Evolutionary conservation across 495 filamentous ascomycete genomes (phyloP).

Genomic region (Annulohypoxylon maeteangense): DNA sequence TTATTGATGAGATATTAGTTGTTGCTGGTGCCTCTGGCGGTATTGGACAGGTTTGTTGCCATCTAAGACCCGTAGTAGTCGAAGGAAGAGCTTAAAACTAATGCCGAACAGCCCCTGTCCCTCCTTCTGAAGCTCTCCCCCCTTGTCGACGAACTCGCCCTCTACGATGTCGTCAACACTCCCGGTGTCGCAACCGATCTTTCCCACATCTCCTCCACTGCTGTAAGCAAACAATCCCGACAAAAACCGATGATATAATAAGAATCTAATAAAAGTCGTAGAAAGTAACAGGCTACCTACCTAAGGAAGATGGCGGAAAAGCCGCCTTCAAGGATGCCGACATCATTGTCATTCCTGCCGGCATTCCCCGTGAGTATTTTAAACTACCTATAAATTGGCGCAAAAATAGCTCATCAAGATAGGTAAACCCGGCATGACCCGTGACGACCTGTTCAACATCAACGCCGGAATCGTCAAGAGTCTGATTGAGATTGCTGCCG

Average conservation of each 20-base stretch:
- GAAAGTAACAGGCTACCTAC: slow-evolving; percentile 92
- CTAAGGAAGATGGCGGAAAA: slow-evolving; percentile 90
- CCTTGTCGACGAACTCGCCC: slow-evolving; percentile 86
- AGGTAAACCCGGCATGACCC: slow-evolving; percentile 99
- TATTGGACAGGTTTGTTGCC: slow-evolving; percentile 86
- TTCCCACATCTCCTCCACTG: slow-evolving; percentile 93
- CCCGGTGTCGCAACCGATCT: slow-evolving; percentile 95
- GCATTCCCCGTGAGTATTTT: slow-evolving; percentile 85
- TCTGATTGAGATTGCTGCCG: slow-evolving; percentile 84
- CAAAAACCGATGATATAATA: slow-evolving; percentile 1
- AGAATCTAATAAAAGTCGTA: slow-evolving; percentile 56
- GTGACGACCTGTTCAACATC: slow-evolving; percentile 99
- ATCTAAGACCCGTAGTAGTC: slow-evolving; percentile 7
- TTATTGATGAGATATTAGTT: slow-evolving; percentile 64
- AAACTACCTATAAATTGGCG: background rate
- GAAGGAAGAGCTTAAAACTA: slow-evolving; percentile 36
- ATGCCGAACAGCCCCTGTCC: slow-evolving; percentile 80
- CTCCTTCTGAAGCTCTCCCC: slow-evolving; percentile 91
- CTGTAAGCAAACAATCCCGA: slow-evolving; percentile 67
- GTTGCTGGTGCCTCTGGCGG: slow-evolving; percentile 97
- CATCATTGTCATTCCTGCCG: slow-evolving; percentile 95
- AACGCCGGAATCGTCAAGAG: slow-evolving; percentile 94
- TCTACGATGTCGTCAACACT: slow-evolving; percentile 99
- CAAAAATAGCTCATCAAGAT: slow-evolving; percentile 30
- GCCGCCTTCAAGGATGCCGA: slow-evolving; percentile 88